Conservation (phyloP, 768 basidiomycete species). For the Leucosporidium creatinivorum region DNA sequence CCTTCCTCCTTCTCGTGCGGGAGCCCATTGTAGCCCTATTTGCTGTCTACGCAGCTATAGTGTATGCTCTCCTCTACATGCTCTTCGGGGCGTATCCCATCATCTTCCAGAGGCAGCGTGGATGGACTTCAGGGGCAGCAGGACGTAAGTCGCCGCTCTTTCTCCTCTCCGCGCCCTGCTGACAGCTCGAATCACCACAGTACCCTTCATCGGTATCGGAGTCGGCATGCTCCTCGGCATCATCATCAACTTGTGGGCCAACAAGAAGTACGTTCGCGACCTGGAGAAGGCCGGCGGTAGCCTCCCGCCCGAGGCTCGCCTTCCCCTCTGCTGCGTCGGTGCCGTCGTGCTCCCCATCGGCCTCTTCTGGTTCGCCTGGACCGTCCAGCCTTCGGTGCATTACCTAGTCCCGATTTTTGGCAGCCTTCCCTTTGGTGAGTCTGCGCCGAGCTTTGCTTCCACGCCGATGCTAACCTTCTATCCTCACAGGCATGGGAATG, state of each 20-base stretch:
- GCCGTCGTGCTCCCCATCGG: conserved; percentile 41
- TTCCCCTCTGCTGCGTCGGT: conserved; percentile 43
- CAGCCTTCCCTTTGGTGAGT: conserved; percentile 56
- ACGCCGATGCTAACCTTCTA: too few species aligned
- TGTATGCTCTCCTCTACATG: conserved; percentile 34
- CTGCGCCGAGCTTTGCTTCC: too few species aligned
- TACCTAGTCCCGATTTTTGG: conserved; percentile 64
- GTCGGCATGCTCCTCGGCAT: conserved; percentile 32
- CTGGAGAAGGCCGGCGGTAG: conserved; percentile 39
- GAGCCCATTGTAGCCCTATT: conserved; percentile 34
- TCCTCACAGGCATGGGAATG: conserved; percentile 44
- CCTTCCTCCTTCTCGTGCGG: conserved; percentile 32
- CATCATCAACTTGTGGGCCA: conserved; percentile 37
- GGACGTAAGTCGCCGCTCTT: conserved; percentile 40
- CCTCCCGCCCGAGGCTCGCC: conserved; percentile 45
- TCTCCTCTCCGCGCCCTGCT: neutral
- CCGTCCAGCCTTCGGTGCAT: conserved; percentile 43
- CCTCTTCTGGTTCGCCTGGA: conserved; percentile 34
- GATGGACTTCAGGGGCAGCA: conserved; percentile 43
- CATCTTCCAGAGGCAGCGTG: conserved; percentile 43
- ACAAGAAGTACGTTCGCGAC: conserved; percentile 42
- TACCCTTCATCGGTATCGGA: conserved; percentile 42
- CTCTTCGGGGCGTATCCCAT: conserved; percentile 44
- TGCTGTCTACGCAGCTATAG: conserved; percentile 26
- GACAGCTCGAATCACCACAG: conserved; percentile 28